These are phyloP conservation scores for Pezicula carpinea DNA, from an alignment of 2,329 filamentous ascomycete species.

Conservation along the genomic window DNA sequence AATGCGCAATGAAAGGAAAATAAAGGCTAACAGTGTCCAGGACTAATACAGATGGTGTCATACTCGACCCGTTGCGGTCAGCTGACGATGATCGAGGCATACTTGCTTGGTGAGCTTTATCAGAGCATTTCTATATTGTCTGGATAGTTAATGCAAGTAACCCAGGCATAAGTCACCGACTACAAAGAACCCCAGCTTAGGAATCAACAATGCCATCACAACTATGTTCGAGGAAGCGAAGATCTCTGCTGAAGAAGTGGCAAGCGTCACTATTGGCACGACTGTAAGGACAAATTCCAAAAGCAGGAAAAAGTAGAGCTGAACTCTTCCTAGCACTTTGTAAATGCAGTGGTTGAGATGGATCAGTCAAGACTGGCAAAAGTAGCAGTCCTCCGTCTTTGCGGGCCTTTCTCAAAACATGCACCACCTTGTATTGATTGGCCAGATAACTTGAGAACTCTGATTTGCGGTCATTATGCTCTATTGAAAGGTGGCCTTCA, in stretches of 20 bases:
- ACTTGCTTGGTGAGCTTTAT: constrained; percentile 4
- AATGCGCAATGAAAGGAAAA: no score
- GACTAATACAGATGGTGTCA: constrained; percentile 12
- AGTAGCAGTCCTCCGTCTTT: constrained; percentile 51
- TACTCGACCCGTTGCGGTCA: constrained; percentile 7
- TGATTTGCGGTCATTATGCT: constrained; percentile 42
- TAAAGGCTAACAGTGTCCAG: neutral
- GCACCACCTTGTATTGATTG: constrained; percentile 40
- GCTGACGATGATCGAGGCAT: constrained; percentile 7
- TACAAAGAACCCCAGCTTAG: constrained; percentile 16
- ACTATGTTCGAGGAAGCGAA: constrained; percentile 17
- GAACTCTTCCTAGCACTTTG: constrained; percentile 38
- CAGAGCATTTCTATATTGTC: neutral
- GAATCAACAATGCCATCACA: constrained; percentile 17
- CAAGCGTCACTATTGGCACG: constrained; percentile 17
- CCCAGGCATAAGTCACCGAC: constrained; percentile 15
- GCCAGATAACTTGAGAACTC: constrained; percentile 41
- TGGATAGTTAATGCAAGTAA: neutral
- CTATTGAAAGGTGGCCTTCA: constrained; percentile 47
- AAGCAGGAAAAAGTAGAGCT: neutral
- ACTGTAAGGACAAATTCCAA: constrained; percentile 29
- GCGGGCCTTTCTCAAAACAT: constrained; percentile 45
- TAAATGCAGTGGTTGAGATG: constrained; percentile 53
- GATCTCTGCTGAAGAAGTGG: constrained; percentile 26
- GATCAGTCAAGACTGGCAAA: constrained; percentile 42